phyloP scores from a whole-genome alignment of 805 yeast species.

The Metschnikowia dekortorum region DNA sequence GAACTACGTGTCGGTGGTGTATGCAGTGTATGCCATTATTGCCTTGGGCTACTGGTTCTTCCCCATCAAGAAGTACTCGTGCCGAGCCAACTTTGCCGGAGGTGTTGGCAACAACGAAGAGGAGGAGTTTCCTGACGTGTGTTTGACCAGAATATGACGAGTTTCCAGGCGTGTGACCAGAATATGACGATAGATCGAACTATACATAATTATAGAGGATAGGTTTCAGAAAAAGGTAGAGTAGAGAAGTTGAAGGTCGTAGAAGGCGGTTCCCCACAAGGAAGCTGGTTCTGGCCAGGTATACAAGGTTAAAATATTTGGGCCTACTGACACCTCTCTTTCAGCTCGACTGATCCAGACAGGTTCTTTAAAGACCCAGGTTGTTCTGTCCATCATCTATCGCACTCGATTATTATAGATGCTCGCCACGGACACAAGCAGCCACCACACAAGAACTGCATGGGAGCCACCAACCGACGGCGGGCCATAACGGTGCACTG shows the following conservation, averaged over 20 bases:
- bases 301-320: conserved; percentile 23
- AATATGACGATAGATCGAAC: conserved; percentile 21
- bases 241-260: background rate
- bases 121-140: conserved; percentile 42
- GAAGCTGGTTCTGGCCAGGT: too few relatives aligned
- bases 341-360: conserved; percentile 43
- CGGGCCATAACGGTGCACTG: conserved; percentile 50
- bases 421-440: conserved; percentile 18
- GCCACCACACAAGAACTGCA: conserved; percentile 30
- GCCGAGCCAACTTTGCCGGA: conserved; percentile 40
- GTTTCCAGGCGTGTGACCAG: conserved; percentile 38
- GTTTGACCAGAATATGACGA: conserved; percentile 32
- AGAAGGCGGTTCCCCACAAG: background rate
- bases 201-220: conserved; percentile 3
- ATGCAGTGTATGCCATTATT: conserved; percentile 29
- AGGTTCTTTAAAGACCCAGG: conserved; percentile 43
- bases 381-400: conserved; percentile 46
- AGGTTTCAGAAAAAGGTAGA: background rate
- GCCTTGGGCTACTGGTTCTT: conserved; percentile 40
- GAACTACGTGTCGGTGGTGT: conserved; percentile 27
- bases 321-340: conserved; percentile 51
- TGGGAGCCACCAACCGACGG: conserved; percentile 14
- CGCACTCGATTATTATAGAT: conserved; percentile 31
- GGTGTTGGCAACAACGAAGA: conserved; percentile 38
- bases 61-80: conserved; percentile 35